Evolutionary conservation across 1,139 yeast genomes (phyloP).

Genomic region (Geotrichum klebahnii): DNA sequence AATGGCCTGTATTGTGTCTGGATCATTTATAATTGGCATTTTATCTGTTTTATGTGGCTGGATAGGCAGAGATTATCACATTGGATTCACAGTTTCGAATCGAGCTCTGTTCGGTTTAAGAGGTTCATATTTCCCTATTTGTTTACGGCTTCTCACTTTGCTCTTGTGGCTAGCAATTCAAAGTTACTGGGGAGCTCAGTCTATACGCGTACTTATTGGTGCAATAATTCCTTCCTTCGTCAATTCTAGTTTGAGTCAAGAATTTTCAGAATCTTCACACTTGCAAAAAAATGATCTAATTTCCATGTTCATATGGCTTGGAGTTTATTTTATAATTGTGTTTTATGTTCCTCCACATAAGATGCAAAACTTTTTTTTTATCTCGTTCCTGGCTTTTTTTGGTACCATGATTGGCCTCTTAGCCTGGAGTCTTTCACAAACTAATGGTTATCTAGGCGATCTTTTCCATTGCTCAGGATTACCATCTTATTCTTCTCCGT

Average conservation of each 20-base stretch:
- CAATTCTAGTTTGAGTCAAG: constrained; percentile 27
- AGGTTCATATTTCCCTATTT: constrained; percentile 33
- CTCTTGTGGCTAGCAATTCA: constrained; percentile 34
- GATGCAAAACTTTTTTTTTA: constrained; percentile 25
- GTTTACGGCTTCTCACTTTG: constrained; percentile 31
- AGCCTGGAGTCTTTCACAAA: constrained; percentile 20
- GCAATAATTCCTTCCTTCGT: constrained; percentile 31
- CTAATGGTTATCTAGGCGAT: constrained; percentile 25
- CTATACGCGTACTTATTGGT: constrained; percentile 30
- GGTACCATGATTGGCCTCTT: constrained; percentile 21
- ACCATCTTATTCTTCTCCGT: constrained; percentile 1
- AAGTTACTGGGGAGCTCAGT: constrained; percentile 34
- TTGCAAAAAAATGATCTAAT: constrained; percentile 34
- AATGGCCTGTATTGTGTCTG: constrained; percentile 29
- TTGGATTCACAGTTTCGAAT: constrained; percentile 31
- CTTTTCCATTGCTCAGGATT: constrained; percentile 20
- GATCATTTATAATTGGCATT: constrained; percentile 29
- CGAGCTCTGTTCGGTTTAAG: constrained; percentile 34
- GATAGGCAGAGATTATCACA: constrained; percentile 30
- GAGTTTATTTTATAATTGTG: constrained; percentile 26
- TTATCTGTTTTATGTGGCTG: constrained; percentile 30
- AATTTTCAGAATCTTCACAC: constrained; percentile 27
- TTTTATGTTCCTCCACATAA: constrained; percentile 25
- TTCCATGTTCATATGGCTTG: constrained; percentile 34
- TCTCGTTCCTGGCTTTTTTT: constrained; percentile 25